These are phyloP conservation scores for Vinca minor DNA, from an alignment of 257 asterid genomes.

Conservation along the genomic window DNA sequence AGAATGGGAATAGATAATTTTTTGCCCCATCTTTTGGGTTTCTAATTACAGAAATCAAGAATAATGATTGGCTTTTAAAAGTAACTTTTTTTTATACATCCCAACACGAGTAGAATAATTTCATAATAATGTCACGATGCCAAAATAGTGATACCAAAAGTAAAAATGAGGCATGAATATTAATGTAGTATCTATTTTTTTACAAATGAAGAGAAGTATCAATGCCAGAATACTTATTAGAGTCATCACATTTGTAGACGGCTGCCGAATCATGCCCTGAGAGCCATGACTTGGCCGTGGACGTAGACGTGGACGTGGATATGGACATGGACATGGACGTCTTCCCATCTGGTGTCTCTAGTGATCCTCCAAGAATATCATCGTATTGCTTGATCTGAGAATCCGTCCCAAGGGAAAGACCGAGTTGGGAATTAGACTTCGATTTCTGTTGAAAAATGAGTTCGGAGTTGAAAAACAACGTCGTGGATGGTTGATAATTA, in stretches of 20 bases:
- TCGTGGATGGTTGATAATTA: not conserved
- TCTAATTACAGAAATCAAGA: no score
- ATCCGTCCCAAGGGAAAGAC: slow-evolving; percentile 19
- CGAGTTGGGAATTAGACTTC: slow-evolving; percentile 14
- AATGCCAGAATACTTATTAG: slow-evolving; percentile 8
- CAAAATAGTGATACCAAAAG: no score
- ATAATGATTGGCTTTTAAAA: no score
- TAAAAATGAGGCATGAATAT: no score
- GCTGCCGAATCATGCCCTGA: not conserved
- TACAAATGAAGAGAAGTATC: slow-evolving; percentile 39
- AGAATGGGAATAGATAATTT: no score
- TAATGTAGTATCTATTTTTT: not conserved
- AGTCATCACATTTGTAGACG: slow-evolving; percentile 7
- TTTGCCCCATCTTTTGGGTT: no score
- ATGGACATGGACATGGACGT: no score
- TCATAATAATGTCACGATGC: no score
- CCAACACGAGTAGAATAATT: no score
- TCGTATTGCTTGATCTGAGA: slow-evolving; percentile 8
- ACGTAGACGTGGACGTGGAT: no score
- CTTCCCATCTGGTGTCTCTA: not conserved
- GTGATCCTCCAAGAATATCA: not conserved
- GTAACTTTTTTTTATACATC: no score
- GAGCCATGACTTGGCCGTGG: slow-evolving; percentile 12
- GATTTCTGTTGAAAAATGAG: slow-evolving; percentile 13
- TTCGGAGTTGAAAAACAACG: slow-evolving; percentile 8